These are phyloP conservation scores for Suillus brevipes DNA, from an alignment of 768 basidiomycete species.

Conservation along the genomic window DNA sequence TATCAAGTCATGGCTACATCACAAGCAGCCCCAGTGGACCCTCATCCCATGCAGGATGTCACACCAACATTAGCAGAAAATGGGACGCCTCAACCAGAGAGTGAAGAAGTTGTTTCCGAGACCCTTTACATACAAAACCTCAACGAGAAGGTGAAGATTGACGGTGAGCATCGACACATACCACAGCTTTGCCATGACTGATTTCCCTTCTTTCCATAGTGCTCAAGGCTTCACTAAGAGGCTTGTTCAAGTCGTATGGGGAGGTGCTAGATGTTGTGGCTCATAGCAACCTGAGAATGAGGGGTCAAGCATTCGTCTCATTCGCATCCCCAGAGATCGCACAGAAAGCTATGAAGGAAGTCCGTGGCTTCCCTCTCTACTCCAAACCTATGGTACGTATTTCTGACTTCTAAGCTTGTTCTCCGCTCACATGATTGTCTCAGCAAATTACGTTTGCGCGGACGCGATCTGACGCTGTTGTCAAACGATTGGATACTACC, in stretches of 20 bases:
- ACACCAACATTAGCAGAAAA: constrained; percentile 19
- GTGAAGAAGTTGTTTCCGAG: constrained; percentile 62
- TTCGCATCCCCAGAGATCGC: constrained; percentile 84
- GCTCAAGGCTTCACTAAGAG: constrained; percentile 82
- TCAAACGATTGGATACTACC: constrained; percentile 68
- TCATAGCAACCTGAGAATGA: constrained; percentile 93
- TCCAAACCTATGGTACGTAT: constrained; percentile 89
- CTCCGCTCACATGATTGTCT: constrained; percentile 1
- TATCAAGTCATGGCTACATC: constrained; percentile 38
- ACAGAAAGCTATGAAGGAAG: constrained; percentile 87
- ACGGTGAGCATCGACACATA: constrained; percentile 42
- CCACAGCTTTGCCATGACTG: constrained; percentile 9
- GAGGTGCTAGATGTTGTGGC: constrained; percentile 95
- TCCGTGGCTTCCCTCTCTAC: constrained; percentile 91
- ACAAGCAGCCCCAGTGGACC: constrained; percentile 31
- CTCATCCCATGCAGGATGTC: constrained; percentile 28
- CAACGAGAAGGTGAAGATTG: constrained; percentile 90
- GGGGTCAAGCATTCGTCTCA: constrained; percentile 97
- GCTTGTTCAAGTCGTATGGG: constrained; percentile 92
- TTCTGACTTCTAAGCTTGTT: constrained; percentile 3
- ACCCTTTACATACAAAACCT: constrained; percentile 96
- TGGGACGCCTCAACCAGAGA: constrained; percentile 23
- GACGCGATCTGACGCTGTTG: constrained; percentile 87
- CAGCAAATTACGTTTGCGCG: constrained; percentile 96
- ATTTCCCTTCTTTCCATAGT: constrained; percentile 45